Base-by-base conservation (phyloP, 257 asterid genomes). In the Marsdenia floribunda region DNA sequence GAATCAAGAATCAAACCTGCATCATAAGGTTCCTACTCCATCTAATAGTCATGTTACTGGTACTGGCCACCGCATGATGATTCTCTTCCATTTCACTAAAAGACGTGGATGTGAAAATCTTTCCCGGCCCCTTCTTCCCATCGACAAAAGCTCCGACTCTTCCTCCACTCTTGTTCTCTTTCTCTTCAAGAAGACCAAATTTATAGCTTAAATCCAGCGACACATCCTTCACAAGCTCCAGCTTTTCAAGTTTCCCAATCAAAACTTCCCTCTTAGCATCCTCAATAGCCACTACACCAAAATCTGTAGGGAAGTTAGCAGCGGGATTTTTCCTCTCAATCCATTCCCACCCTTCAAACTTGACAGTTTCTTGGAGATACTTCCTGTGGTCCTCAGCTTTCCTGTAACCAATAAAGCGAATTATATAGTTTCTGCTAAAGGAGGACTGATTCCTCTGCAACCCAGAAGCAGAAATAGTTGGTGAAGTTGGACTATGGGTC, bases 51-150 rank as follows among this genome's bases (percentile, higher is more conserved):
- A 71, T 78, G 78, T 81, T 73, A 77, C 88, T 81, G 59, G 82
- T 60, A 78, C 83, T 83, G 2, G 77, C 81, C 73, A 44, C 78
- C 5, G 74, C 78, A 61, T 46, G 71, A 60, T 58, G 21, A 10
- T 71, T 69, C 79, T 80, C 79, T 74, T 85, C 73, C 16, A 21
- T 38, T 65, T 79, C 94, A 52, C 77, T 80, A 77, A 94, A 94
- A 40, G 99, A 94, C 97, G 92, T 92, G 21, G 92, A 78, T 2
- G 98, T 89, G 85, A 94, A 94, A 69, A 94, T 89, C 90, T 94
- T 94, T 24, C 98, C 99, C 0, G 97, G 90, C 85, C 96, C 89
- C 85, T 92, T 94, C 83, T 83, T 81, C 60, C 91, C 96, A 83
- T 89, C 88, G 29, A 78, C 84, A 79, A 91, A 90, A 35, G 87